Base-by-base conservation (phyloP, 148 eudicot species). In the Diospyros kaki region DNA sequence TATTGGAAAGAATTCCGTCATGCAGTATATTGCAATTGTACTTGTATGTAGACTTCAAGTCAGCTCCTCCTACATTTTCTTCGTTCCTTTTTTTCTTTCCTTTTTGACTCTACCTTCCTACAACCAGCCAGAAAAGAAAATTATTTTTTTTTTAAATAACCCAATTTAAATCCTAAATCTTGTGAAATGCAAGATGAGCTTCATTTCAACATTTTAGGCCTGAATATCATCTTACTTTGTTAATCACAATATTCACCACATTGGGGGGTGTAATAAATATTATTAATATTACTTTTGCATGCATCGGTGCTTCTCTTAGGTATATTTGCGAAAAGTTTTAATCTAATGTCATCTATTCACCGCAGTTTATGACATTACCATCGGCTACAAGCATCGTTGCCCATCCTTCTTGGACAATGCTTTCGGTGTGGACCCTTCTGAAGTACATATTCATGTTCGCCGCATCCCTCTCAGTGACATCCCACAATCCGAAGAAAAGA, bases 281-380 rank as follows among this genome's bases (percentile, higher is more conserved):
- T 2, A 52, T 18, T 63, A 40, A 40, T 41, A 69, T 54, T 69
- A 44, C 46, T 69, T 54, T 54, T 6, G 9, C 58, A 58, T 28
- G 3, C 41, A 9, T 28, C 2, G 15, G 11, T 9, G 53, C 40
- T 54, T 14, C 4, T 14, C 44, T 52, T 4, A 15, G 12, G 46
- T 38, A 53, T 9, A 69, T 69, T 51, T 51, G n/a, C 53, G 10
- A 52, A 64, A 12, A 46, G 52, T 66, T 38, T 52, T 1, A 41
- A 50, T 66, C 73, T 8, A 54, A 14, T 28, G 28, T 55, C 5
- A 18, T 13, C 9, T 46, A 54, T 58, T n/a, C 6, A 11, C 64
- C 73, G 83, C 92, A 94, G 98, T 94, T 54, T 94, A 90, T 80
- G 98, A 94, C 76, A 77, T 94, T n/a, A 90, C 96, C 70, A 92